Percentiles rank a stretch among this genome's conserved stretches.
These are phyloP conservation scores for Phyllosticta citriasiana DNA, from an alignment of 2,329 filamentous ascomycete species.

Conservation along the genomic window DNA sequence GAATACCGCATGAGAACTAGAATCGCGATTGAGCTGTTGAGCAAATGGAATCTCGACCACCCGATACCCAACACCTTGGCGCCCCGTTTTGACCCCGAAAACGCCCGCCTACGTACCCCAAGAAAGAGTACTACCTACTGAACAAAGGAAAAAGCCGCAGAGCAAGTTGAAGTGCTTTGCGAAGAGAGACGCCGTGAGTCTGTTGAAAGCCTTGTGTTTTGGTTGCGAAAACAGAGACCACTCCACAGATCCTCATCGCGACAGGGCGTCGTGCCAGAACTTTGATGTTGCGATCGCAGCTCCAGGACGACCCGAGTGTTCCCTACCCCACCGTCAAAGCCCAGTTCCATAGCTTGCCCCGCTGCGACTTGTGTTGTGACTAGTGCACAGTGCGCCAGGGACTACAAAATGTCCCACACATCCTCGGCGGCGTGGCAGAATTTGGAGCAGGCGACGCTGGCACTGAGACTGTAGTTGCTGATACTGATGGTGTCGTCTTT, in stretches of 20 bases:
- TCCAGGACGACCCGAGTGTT: slow-evolving; percentile 19
- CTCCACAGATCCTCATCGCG: slow-evolving; percentile 53
- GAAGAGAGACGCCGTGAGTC: slow-evolving; percentile 51
- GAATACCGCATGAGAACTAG: background rate
- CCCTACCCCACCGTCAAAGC: slow-evolving; percentile 7
- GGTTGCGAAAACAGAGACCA: slow-evolving; percentile 74
- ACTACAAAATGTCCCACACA: slow-evolving; percentile 81
- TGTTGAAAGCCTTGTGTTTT: slow-evolving; percentile 76
- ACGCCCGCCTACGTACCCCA: background rate
- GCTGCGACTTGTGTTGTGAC: background rate
- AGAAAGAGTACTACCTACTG: slow-evolving; percentile 5
- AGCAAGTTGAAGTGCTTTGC: slow-evolving; percentile 59
- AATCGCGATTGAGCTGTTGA: background rate
- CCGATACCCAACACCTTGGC: background rate
- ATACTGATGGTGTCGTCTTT: slow-evolving; percentile 98
- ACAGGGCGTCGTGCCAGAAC: slow-evolving; percentile 35
- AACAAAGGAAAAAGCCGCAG: slow-evolving; percentile 31
- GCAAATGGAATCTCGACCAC: too few species aligned
- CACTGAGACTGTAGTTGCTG: slow-evolving; percentile 94
- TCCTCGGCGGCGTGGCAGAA: slow-evolving; percentile 98
- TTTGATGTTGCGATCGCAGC: slow-evolving; percentile 66
- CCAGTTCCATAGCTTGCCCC: slow-evolving; percentile 1
- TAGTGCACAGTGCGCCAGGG: background rate
- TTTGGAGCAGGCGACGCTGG: slow-evolving; percentile 97
- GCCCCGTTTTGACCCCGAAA: background rate